Percentiles rank a stretch among this genome's conserved stretches.
phyloP scores from a whole-genome alignment of 2,329 filamentous ascomycete genomes.

The Fusarium bactridioides region DNA sequence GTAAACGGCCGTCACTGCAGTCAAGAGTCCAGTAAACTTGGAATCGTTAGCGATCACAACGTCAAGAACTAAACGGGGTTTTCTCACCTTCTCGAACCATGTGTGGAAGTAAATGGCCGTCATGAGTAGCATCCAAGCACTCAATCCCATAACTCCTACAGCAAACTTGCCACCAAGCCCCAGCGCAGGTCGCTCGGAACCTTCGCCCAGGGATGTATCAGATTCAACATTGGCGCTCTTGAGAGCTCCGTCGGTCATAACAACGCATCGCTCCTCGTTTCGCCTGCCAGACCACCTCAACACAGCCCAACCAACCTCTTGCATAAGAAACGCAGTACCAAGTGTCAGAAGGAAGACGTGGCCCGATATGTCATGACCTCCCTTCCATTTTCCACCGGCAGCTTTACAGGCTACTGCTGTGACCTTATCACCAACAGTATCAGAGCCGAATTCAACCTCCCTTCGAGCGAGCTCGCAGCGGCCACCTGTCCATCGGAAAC shows the following conservation, averaged over 20 bases:
- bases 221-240: slow-evolving; percentile 64
- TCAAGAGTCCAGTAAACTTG: slow-evolving; percentile 62
- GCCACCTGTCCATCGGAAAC: slow-evolving; percentile 88
- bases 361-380: slow-evolving; percentile 96
- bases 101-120: slow-evolving; percentile 99
- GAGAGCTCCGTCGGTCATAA: slow-evolving; percentile 71
- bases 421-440: slow-evolving; percentile 61
- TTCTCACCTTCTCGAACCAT: slow-evolving; percentile 92
- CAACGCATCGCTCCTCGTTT: slow-evolving; percentile 70
- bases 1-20: slow-evolving; percentile 58
- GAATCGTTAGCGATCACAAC: slow-evolving; percentile 34
- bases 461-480: slow-evolving; percentile 71
- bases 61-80: rapidly evolving
- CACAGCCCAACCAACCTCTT: slow-evolving; percentile 76
- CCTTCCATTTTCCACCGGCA: slow-evolving; percentile 83
- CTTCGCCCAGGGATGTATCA: slow-evolving; percentile 37
- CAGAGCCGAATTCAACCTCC: slow-evolving; percentile 56
- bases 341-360: slow-evolving; percentile 94
- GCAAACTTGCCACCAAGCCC: slow-evolving; percentile 64
- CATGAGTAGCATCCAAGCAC: slow-evolving; percentile 98
- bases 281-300: slow-evolving; percentile 50
- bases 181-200: slow-evolving; percentile 43
- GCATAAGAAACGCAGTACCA: slow-evolving; percentile 79
- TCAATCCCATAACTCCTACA: slow-evolving; percentile 71
- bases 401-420: slow-evolving; percentile 84